Base-by-base conservation (phyloP, 345 rosid genomes). In the Geranium rotundifolium region DNA sequence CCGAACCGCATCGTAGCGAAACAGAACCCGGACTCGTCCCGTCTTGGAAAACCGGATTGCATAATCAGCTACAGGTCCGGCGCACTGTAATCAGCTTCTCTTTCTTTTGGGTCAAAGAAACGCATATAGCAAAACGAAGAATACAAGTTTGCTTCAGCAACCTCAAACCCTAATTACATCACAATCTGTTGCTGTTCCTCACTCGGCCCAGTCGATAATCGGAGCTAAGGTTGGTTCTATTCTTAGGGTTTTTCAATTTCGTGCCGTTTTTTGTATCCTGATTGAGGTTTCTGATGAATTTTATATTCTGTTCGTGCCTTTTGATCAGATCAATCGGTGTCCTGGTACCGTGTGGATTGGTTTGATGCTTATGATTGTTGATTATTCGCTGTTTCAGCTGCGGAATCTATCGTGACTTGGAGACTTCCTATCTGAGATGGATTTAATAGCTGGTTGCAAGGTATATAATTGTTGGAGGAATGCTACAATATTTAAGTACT, bases 1-100 rank as follows among this genome's bases (percentile, higher is more conserved):
- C 3, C 52, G 16, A 9, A 65, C 50, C 19, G 52, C 14, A 14
- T 6, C 46, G 37, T 79, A 87, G 76, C 63, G 80, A 65, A 87
- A 55, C 60, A 2, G 27, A 85, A 78, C 93, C 91, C 96, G 95
- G 95, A 87, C 83, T 81, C 78, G 71, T 72, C 66, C 68, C 70
- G 61, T n/a, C 27, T 50, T 9, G 58, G 49, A 62, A 72, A 87
- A 75, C 75, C 81, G 75, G 81, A 89, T 79, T 89, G 72, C 72
- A 92, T 82, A 67, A 79, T 76, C 89, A 81, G 78, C 77, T 84
- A 80, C 74, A 80, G 39, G 89, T 89, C 93, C 93, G 91, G 66
- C 62, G 63, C 73, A 64, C 81, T 75, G 67, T 63, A 46, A 46
- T 60, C 46, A 66, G 18, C 39, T 34, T 31, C 23, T 68, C 63